A percentile compares a stretch with the other conserved stretches of the same genome.
Conservation (phyloP, 257 asterid species). For the Solanum phureja region DNA sequence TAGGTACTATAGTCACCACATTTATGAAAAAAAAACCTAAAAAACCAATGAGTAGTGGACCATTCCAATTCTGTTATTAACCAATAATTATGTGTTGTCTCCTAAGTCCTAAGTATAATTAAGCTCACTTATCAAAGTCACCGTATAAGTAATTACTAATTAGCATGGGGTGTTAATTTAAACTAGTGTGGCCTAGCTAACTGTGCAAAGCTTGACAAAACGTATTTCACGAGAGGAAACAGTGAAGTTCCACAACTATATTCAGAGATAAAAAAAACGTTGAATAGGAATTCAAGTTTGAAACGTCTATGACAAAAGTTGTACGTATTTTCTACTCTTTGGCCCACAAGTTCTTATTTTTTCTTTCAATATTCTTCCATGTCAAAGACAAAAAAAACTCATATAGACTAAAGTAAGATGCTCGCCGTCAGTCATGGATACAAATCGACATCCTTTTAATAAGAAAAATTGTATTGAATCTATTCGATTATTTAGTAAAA, state of each 20-base stretch:
- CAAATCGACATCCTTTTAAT: background rate
- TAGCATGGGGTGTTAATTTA: background rate
- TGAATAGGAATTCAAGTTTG: slow-evolving; percentile 13
- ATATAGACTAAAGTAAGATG: background rate
- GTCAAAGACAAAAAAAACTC: background rate
- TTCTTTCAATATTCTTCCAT: background rate
- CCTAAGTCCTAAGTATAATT: background rate
- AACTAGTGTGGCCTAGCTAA: background rate
- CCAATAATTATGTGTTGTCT: background rate
- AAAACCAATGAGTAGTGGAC: background rate
- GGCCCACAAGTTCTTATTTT: background rate
- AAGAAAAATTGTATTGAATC: background rate
- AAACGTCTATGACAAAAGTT: slow-evolving; percentile 5
- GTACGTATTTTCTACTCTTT: background rate
- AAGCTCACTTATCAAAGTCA: background rate
- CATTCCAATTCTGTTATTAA: background rate
- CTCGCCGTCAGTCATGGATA: background rate
- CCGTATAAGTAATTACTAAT: background rate
- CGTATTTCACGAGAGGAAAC: background rate
- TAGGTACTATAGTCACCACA: background rate
- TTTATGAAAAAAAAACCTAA: background rate
- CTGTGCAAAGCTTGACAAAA: background rate
- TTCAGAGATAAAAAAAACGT: background rate
- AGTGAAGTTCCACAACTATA: background rate
- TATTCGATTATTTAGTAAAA: background rate